Base-by-base conservation (phyloP, 495 filamentous ascomycete species). In the Thozetella sp. region DNA sequence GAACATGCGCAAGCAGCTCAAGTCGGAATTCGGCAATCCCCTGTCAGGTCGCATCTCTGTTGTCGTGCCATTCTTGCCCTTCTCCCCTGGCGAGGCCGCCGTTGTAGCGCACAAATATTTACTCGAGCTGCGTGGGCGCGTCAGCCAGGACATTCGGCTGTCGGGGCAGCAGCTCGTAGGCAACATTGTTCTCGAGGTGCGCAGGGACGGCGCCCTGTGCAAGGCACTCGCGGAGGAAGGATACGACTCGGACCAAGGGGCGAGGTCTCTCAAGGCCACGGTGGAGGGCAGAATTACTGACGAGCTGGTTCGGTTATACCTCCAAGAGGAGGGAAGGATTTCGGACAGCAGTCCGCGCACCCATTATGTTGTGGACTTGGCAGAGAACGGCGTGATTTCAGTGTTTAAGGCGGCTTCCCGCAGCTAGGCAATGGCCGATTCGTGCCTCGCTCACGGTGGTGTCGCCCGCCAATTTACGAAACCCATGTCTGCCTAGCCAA, bases 21-120 rank as follows among this genome's bases (percentile, higher is more conserved):
- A 71, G 12, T 62, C 68, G 6, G 57, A 67, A 19, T 74, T 69
- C 54, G 65, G 58, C 71, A 27, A n/a, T n/a, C 74, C 74, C 1
- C 50, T 82, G 0, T 70, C 76, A 1, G 75, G 80, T 13, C 71
- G 81, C 9, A 77, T 83, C 11, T 72, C 74, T 0, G 61, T 59
- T 3, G 69, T 83, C 19, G 46, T 80, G 20, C 81, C 81, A 2
- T 82, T 82, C 61, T 63, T 83, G 11, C 76, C 79, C 0, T 84
- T 84, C 57, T 72, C 72, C 0, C 53, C 58, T 2, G 62, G 57
- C 3, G 81, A 84, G 58, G 70, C 76, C 48, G 74, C 72, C 6
- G 74, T 81, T 3, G 64, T 81, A 10, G 75, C 69, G 1, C 79
- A 82, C 62, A 80, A 81, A 55, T 79, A 65, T 52, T 53, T 83